Base-by-base conservation (phyloP, 768 basidiomycete genomes). In the Agrocybe pediades region DNA sequence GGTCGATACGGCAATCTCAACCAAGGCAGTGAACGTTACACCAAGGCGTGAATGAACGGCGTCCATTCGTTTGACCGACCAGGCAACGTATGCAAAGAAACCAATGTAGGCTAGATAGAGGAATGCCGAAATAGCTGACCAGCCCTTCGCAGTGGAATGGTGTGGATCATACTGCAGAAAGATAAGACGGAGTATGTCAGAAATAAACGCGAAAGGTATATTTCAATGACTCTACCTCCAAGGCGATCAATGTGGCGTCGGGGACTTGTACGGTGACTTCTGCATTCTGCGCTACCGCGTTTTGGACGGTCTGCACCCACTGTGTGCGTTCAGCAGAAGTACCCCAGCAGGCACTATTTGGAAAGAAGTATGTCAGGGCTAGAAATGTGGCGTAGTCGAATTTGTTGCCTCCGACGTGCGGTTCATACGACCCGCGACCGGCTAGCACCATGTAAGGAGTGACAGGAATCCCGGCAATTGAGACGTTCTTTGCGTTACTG, bases 41-140 rank as follows among this genome's bases (percentile, higher is more conserved):
- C 96, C 96, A 49, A 92, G 78, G 41, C 92, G 84, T 4, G 92
- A 95, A 71, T 99, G 96, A 9, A 97, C 89, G 11, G 86, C 86
- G 54, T 85, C 79, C 83, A 92, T 90, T 41, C 82, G 79, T 51
- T 85, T 79, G 71, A 94, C 81, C 39, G 86, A 86, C 73, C 85
- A 84, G 33, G 77, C 82, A 54, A 93, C 90, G 60, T 92, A 92
- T 8, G 79, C 76, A 57, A 85, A 79, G 65, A 95, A 90, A 29
- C 84, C 77, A 20, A 83, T 71, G 70, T 96, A 96, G 17, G 91
- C 86, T 24, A 89, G 61, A 65, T 87, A 91, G 45, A 92, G 73
- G 60, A 88, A 86, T 3, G 82, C 77, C 29, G 89, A 87, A 49
- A 90, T 80, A 49, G 81, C 82, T 9, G 81, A 82, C 71, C 79